Base-by-base conservation (phyloP, 2,329 filamentous ascomycete species). In the Triangularia setosa region DNA sequence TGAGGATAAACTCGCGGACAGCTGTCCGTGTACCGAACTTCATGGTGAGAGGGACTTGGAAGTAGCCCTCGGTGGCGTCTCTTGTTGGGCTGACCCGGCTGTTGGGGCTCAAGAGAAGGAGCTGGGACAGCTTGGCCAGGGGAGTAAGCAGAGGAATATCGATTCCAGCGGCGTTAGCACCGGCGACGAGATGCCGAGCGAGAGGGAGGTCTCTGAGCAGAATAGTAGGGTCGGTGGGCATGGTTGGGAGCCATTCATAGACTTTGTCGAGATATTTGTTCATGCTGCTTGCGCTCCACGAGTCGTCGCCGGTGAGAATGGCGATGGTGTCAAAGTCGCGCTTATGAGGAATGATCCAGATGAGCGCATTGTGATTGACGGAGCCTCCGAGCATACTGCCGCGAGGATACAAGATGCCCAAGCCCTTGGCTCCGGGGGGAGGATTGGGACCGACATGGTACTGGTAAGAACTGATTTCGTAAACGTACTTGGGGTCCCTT, bases 401-500 rank as follows among this genome's bases (percentile, higher is more conserved):
- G 14, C 60, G 48, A 30, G 60, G 60, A 40, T 62, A 62, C 48
- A 56, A 23, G 3, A 62, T 56, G 28, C 60, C 60, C n/a, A 57
- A 24, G n/a, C 18, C 25, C 27, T 21, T 57, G 25, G 60, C 48
- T 35, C 60, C 60, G 12, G 21, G 24, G 6, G 60, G 52, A n/a
- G 60, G 27, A 23, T 56, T 54, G n/a, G 33, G 60, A 16, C 56
- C 56, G 24, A 58, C 56, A 8, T 30, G 27, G n/a, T 58, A 58
- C 28, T 30, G 16, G 27, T 56, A 62, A 2, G 56, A 35, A 4
- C 12, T 48, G 21, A 60, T 33, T 23, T 58, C 30, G 23, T 64
- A 64, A 1, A 55, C 18, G 30, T 58, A 64, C 55, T 65, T 65
- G 9, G 64, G 48, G 28, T 65, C 64, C n/a, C 56, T 33, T 48